These are phyloP conservation scores for Monosporozyma siamensis DNA, from an alignment of 805 yeast genomes.

Conservation along the genomic window DNA sequence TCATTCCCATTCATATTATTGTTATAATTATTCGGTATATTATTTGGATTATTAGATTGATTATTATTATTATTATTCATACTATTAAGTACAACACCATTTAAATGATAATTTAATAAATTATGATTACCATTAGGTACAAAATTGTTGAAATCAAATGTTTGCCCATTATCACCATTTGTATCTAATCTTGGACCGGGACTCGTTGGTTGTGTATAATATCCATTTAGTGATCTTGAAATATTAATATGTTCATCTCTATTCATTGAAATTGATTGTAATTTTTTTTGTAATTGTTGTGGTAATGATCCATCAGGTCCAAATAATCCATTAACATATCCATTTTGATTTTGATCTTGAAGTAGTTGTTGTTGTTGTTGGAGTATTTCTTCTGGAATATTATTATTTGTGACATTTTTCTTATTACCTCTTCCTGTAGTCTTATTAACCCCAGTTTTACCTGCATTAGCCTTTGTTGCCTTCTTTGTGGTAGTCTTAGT, in stretches of 20 bases:
- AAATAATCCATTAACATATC: not conserved
- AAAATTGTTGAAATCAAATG: slow-evolving; percentile 2
- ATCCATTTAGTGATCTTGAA: slow-evolving; percentile 22
- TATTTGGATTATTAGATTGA: slow-evolving; percentile 3
- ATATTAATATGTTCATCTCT: slow-evolving; percentile 7
- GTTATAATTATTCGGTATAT: slow-evolving; percentile 2
- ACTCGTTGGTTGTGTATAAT: slow-evolving; percentile 28
- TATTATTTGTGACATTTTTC: slow-evolving; percentile 3
- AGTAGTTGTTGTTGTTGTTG: not conserved
- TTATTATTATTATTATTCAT: not conserved
- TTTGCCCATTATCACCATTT: not conserved
- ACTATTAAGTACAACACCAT: not conserved
- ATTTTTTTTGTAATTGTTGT: slow-evolving; percentile 22
- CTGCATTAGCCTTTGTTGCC: not conserved
- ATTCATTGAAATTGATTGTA: slow-evolving; percentile 23
- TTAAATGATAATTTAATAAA: slow-evolving; percentile 1
- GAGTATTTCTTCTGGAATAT: not conserved
- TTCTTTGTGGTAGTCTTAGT: not conserved
- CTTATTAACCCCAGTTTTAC: not conserved
- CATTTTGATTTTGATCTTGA: not conserved
- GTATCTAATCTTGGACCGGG: slow-evolving; percentile 17
- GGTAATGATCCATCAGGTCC: slow-evolving; percentile 11
- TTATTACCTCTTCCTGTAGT: slow-evolving; percentile 1
- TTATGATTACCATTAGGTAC: not conserved
- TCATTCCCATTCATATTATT: not conserved